Evolutionary conservation across 257 asterid species (phyloP), one percentile per base, ranked within the genome.

Genomic region (Fraxinus americana): DNA sequence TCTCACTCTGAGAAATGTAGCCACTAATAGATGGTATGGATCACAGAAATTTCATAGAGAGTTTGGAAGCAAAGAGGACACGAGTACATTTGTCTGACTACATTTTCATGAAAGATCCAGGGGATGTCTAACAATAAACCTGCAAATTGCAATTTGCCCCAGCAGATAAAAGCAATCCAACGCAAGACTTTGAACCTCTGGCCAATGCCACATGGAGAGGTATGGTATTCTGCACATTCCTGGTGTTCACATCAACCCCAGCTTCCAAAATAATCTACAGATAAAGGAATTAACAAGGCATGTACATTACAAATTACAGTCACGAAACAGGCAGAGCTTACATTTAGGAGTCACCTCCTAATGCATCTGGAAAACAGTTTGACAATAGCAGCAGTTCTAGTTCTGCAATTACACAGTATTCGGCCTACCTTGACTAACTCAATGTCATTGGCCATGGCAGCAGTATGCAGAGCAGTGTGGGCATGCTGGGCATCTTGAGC

Each of bases 141-240:
- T 93, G 98, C 87, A 89, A 65, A 79, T 91, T 96, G 85, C 97
- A 92, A 85, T 96, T 84, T 78, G 99, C 98, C 69, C 99, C 98
- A 76, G 99, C 89, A 82, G 99, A 89, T 76, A 96, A 82, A 85
- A 93, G 99, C 85, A 92, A 87, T 71, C 88, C 96, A 68, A 96
- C 99, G 82, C 98, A 90, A 82, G 98, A 91, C 76, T 93, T 96
- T 82, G 99, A 94, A 78, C 99, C 98, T 90, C 99, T 91, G 75
- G 97, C 97, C 91, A 96, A 85, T 80, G 99, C 99, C 83, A 96
- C 97, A 85, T 96, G 99, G 52, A 96, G 96, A 78, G 99, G 98
- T 80, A 90, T 89, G 71, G 97, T 90, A 79, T 92, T 96, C 87
- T 89, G 94, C 82, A 81, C 85, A 83, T 91, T 93, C 87, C 95